Conservation (phyloP, 306 rosid species). For the Casuarina equisetifolia region DNA sequence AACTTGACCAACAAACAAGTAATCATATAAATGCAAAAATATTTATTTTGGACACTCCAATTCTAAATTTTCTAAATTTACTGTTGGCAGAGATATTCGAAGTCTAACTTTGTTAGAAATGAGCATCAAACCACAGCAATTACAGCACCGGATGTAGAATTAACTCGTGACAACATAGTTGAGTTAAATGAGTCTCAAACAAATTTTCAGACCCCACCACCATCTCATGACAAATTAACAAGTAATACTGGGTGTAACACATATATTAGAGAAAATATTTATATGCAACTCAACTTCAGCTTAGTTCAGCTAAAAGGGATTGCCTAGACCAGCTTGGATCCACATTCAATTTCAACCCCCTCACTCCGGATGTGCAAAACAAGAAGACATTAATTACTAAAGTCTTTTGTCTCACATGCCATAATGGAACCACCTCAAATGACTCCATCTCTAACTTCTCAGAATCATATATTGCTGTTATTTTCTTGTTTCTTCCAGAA, state of each 20-base stretch:
- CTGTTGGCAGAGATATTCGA: neutral
- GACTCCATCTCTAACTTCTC: neutral
- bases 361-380: neutral
- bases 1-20: conserved; percentile 1
- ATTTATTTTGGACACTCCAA: neutral
- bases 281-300: neutral
- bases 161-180: neutral
- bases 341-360: neutral
- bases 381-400: neutral
- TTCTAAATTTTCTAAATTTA: neutral
- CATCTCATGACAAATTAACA: neutral
- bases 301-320: neutral
- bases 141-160: neutral
- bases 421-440: neutral
- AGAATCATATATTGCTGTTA: neutral
- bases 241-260: neutral
- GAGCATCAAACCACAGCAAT: neutral
- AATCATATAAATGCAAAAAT: conserved; percentile 8
- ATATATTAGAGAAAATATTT: neutral
- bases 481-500: neutral
- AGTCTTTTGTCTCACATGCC: neutral
- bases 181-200: neutral
- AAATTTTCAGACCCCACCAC: neutral
- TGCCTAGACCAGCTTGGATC: neutral
- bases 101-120: neutral